Conservation (phyloP, 345 rosid species). For the Gossypium raimondii region DNA sequence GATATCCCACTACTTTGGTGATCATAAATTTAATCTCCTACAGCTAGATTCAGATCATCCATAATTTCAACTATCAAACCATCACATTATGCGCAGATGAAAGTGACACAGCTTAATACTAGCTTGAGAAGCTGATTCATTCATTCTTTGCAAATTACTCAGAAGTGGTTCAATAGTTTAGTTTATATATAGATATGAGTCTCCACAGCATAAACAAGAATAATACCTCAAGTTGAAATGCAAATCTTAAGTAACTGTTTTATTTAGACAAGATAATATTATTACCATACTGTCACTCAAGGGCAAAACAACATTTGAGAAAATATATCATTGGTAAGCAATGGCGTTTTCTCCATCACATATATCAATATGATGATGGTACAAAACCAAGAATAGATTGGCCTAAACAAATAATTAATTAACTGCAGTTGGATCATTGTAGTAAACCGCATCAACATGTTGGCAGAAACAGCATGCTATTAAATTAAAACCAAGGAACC, state of each 20-base stretch:
- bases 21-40: no score
- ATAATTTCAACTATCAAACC: no score
- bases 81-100: no score
- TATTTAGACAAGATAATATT: background rate
- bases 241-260: background rate
- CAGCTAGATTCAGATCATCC: no score
- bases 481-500: background rate
- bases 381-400: background rate
- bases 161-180: no score
- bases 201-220: no score
- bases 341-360: background rate
- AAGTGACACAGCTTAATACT: no score
- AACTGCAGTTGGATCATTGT: background rate
- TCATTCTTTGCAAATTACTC: no score
- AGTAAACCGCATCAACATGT: conserved; percentile 4
- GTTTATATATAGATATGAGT: no score
- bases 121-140: no score
- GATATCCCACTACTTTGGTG: no score
- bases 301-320: background rate
- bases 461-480: background rate
- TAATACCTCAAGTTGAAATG: no score
- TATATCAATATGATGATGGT: background rate
- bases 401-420: background rate
- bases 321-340: background rate
- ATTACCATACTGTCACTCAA: background rate